phyloP scores from a whole-genome alignment of 225 moss, liverwort and hornwort genomes.

The Physcomitrellopsis africana region DNA sequence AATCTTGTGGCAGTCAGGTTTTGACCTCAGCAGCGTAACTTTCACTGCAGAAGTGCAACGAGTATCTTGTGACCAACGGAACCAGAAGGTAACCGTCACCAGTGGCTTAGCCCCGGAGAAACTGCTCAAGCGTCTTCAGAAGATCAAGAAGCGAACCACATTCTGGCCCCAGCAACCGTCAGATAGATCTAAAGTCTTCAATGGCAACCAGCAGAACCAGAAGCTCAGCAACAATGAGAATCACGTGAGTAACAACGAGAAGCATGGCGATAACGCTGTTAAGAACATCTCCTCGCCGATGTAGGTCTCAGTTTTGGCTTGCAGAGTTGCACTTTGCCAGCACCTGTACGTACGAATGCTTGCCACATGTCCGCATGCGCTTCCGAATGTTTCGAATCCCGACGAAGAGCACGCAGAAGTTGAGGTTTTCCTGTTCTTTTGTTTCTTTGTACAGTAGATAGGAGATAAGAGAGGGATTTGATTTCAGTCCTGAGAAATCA shows the following conservation, averaged over 20 bases:
- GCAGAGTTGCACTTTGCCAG: no score
- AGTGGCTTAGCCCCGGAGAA: conserved; percentile 36
- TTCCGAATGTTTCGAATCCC: neutral
- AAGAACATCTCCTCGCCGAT: conserved; percentile 1
- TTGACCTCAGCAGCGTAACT: no score
- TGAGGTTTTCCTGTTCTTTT: no score
- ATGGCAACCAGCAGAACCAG: conserved; percentile 27
- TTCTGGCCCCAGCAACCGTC: conserved; percentile 37
- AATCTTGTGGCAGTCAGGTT: neutral
- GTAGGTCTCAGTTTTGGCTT: neutral
- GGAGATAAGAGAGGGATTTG: neutral
- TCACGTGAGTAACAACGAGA: neutral
- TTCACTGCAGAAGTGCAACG: conserved; percentile 41
- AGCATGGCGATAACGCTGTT: neutral
- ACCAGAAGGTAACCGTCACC: conserved; percentile 46
- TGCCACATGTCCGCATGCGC: neutral
- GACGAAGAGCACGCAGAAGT: no score
- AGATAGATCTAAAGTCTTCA: conserved; percentile 26
- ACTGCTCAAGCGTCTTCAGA: conserved; percentile 43
- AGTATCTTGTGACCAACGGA: conserved; percentile 52
- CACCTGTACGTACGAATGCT: neutral
- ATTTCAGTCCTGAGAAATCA: conserved; percentile 42
- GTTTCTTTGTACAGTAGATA: neutral
- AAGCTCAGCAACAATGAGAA: conserved; percentile 7
- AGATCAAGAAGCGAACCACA: conserved; percentile 42